Evolutionary conservation across 23 red algal species (phyloP), one percentile per base, ranked within the genome.

Genomic region (Gracilaria vermiculophylla): DNA sequence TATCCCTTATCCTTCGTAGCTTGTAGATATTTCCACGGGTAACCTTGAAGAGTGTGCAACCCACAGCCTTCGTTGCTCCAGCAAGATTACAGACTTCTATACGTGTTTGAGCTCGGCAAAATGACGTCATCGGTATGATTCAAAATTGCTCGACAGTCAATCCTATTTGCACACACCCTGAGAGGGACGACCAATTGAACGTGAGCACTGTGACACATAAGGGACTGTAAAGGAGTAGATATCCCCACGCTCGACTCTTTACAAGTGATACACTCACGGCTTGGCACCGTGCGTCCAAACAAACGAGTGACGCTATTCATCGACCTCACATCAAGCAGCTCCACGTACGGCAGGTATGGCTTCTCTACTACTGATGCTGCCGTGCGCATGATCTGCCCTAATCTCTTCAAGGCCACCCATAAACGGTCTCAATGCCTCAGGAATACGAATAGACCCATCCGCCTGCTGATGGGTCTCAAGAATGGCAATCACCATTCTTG

Each of bases 401-500:
- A 97, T 97, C 21, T 45, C 42, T 29, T 97, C 95, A 84, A 94
- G 71, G 3, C 95, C 95, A 14, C 92, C 97, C 83, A 99, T 89
- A 78, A 87, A 99, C 25, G 90, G 93, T 53, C 89, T 37, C 28
- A 99, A 76, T 60, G 87, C 89, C 40, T 88, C 88, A 37, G 97
- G 97, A 39, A 99, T 83, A 17, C 53, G 27, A 32, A 99, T 87
- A 21, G 69, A 57, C 20, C 97, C 97, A 80, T 99, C 89, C 13
- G n/a, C 40, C 44, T 90, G 79, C 48, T 90, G 82, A 86, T 86
- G 79, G 39, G 92, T 99, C 77, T 99, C 97, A 53, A 99, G 78
- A 87, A 99, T 95, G 14, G 92, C 64, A 37, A 99, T 73, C 28
- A 99, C 93, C 92, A 99, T 95, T 35, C 97, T 80, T 9, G 97